Evolutionary conservation across 2,329 filamentous ascomycete species (phyloP), one percentile per base, ranked within the genome.

Genomic region (Cordyceps cateniannulata): DNA sequence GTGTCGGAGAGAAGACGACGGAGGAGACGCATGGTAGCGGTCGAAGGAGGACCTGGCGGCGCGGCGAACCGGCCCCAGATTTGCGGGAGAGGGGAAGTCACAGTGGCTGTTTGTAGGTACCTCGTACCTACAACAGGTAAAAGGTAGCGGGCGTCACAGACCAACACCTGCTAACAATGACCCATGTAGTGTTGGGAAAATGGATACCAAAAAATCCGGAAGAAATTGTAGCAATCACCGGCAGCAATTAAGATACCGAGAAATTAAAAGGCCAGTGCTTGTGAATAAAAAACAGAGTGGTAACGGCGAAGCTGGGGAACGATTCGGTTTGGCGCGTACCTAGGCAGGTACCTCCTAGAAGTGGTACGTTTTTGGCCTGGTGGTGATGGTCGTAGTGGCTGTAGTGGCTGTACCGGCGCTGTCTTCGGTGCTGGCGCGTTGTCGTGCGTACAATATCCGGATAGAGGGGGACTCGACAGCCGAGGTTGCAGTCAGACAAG

Each of bases 1-100:
- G 57, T 59, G 57, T 59, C 57, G 57, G 57, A 59, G 57, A 59
- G 57, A 59, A 59, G 57, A 52, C 57, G 57, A 52, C 57, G 57
- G 49, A 59, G 57, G 38, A 59, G 57, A 50, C 57, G 57, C 57
- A 59, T 59, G 49, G 40, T 27, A n/a, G 49, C 57, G 57, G 57
- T 45, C 27, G 57, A 53, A n/a, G 44, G 44, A 24, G 48, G n/a
- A 52, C 29, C 24, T 48, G 56, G 56, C 56, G 56, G 54, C 54
- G 54, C 40, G 54, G 40, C 54, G 54, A 57, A 57, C 32, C 54
- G 54, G 54, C 57, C 48, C 57, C 49, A 45, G 57, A 44, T n/a
- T 47, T 44, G 48, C 40, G 35, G 57, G 22, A 32, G 49, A 20
- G 48, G 49, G 20, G 35, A 53, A 53, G 51, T 53, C 51, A 53